Evolutionary conservation across 176 grass and related monocot species (phyloP).

Genomic region (Lolium perenne): DNA sequence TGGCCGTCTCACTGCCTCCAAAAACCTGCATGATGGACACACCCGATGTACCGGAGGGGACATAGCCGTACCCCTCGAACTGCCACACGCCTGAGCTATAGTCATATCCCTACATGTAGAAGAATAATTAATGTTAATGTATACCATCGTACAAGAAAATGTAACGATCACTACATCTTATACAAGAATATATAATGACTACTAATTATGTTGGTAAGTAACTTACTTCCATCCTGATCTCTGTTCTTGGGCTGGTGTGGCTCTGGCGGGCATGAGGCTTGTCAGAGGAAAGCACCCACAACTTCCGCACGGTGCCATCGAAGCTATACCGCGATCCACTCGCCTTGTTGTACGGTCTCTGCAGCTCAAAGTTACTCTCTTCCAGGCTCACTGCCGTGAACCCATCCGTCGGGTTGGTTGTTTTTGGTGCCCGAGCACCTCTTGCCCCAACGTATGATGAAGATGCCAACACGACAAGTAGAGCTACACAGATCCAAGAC

Average conservation of each 20-base stretch:
- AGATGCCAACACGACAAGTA: neutral
- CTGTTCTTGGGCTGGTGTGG: constrained; percentile 44
- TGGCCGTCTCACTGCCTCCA: neutral
- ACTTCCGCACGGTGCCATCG: constrained; percentile 20
- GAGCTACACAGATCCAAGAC: neutral
- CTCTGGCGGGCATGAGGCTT: constrained; percentile 13
- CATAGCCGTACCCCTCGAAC: constrained; percentile 50
- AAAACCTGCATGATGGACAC: constrained; percentile 62
- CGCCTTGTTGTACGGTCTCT: constrained; percentile 43
- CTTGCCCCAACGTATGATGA: neutral
- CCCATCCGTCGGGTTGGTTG: constrained; percentile 32
- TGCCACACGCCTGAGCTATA: constrained; percentile 58
- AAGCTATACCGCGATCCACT: constrained; percentile 19
- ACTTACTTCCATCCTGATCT: constrained; percentile 50
- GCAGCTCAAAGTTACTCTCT: constrained; percentile 37
- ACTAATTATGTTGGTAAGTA: too few relatives aligned
- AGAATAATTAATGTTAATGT: neutral
- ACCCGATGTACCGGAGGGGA: constrained; percentile 39
- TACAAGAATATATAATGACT: too few relatives aligned
- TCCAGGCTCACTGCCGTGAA: constrained; percentile 48
- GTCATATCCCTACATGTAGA: neutral
- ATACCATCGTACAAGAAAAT: too few relatives aligned
- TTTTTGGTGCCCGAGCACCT: neutral
- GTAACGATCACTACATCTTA: too few relatives aligned
- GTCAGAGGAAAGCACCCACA: constrained; percentile 51